A percentile compares a stretch with the other conserved stretches of the same genome.
These are phyloP conservation scores for Marasmius oreades DNA, from an alignment of 1,284 basidiomycete genomes.

Conservation along the genomic window DNA sequence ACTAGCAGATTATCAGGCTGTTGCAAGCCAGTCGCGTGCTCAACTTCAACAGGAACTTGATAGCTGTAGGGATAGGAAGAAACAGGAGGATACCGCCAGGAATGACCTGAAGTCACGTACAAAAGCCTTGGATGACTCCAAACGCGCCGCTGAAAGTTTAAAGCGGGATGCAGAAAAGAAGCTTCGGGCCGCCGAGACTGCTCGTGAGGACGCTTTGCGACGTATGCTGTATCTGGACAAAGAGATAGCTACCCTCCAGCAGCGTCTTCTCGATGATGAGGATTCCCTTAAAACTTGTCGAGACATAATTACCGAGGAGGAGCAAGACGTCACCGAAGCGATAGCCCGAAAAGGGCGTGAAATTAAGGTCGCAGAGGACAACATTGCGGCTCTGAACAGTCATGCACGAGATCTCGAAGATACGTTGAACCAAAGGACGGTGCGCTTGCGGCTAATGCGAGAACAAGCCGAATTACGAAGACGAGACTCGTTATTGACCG, in stretches of 20 bases:
- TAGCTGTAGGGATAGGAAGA: constrained; percentile 71
- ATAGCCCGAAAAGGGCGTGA: constrained; percentile 62
- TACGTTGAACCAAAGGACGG: constrained; percentile 49
- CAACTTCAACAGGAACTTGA: constrained; percentile 73
- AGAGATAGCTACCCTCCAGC: constrained; percentile 64
- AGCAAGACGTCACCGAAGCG: constrained; percentile 47
- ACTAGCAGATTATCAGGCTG: constrained; percentile 63
- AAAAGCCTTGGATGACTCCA: constrained; percentile 84
- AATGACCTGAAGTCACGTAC: constrained; percentile 78
- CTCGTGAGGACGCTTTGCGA: constrained; percentile 61
- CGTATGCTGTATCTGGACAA: constrained; percentile 65
- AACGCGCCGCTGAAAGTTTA: constrained; percentile 75
- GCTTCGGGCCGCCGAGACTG: constrained; percentile 64
- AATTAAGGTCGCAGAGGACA: constrained; percentile 71
- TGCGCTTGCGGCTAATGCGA: constrained; percentile 45
- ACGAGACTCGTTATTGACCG: constrained; percentile 28
- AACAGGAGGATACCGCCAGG: constrained; percentile 78
- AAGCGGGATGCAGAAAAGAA: constrained; percentile 88
- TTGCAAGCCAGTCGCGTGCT: constrained; percentile 60
- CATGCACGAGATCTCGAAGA: constrained; percentile 62
- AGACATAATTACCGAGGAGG: constrained; percentile 37
- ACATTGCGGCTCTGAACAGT: constrained; percentile 47
- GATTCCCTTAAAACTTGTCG: constrained; percentile 45
- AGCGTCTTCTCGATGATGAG: constrained; percentile 50
- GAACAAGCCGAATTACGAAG: constrained; percentile 47